Base-by-base conservation (phyloP, 2,329 filamentous ascomycete genomes). In the Chaetomiaceae sp. region DNA sequence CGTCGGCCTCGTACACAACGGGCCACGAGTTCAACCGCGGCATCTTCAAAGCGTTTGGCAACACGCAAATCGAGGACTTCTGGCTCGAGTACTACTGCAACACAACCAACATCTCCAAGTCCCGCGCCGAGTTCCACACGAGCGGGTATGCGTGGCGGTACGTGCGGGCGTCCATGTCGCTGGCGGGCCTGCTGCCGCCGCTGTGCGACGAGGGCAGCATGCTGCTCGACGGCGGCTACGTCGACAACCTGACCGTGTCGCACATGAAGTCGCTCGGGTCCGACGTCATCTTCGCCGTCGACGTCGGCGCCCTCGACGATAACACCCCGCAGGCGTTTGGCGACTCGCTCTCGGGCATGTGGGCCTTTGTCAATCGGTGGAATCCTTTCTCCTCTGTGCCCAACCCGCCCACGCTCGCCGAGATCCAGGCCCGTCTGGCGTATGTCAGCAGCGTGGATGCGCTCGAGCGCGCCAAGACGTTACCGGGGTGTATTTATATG, bases 61-160 rank as follows among this genome's bases (percentile, higher is more conserved):
- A 96, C 64, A 89, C 89, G 9, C 94, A 97, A 67, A 97, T 99
- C 53, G 94, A 99, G 71, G 94, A 99, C 69, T 99, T 97, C 65
- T 99, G 94, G 94, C 80, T 99, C 10, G 90, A 96, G 62, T 99
- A 90, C 68, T 99, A 99, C 73, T 99, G 95, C 79, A 99, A 99
- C 71, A 97, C 94, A 0, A 99, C 95, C 33, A 99, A 97, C 69
- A 97, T 99, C 71, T 95, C 88, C 73, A 95, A 95, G 69, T 94
- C 88, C 56, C 82, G 92, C 18, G 84, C 84, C 3, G 94, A 99
- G 67, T 91, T 95, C 60, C 94, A 99, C 70, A 96, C 90, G 0
- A 94, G 88, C 56, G 94, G 94, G 13, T 99, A 99, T 65, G 92
- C 94, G 0, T 99, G 94, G 94, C 83, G 95, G 37, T 99, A 99